phyloP scores from a whole-genome alignment of 2,329 filamentous ascomycete genomes.

The Pezicula rhizophila region DNA sequence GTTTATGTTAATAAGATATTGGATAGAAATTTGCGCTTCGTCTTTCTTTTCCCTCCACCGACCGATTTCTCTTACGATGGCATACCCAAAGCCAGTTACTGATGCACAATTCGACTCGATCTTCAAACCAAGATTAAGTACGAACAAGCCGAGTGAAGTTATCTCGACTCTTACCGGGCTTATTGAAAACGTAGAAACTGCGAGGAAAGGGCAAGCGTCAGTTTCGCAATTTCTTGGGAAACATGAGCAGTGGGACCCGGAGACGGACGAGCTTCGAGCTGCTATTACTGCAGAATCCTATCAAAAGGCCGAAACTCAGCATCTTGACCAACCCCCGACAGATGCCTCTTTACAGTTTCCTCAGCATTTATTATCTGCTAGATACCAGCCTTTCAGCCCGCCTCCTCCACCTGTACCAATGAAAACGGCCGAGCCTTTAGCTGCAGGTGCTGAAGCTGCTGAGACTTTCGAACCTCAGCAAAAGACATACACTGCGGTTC shows the following conservation, averaged over 20 bases:
- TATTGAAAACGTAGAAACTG: slow-evolving; percentile 53
- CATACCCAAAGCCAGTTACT: slow-evolving; percentile 67
- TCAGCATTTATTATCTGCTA: slow-evolving; percentile 61
- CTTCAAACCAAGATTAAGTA: slow-evolving; percentile 55
- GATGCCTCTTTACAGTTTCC: slow-evolving; percentile 55
- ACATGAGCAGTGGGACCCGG: slow-evolving; percentile 21
- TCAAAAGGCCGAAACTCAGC: slow-evolving; percentile 42
- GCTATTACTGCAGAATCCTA: slow-evolving; percentile 39
- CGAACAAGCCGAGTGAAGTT: slow-evolving; percentile 48
- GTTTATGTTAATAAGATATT: slow-evolving; percentile 1
- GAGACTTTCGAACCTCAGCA: slow-evolving; percentile 38
- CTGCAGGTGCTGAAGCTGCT: slow-evolving; percentile 31
- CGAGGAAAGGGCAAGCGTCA: slow-evolving; percentile 45
- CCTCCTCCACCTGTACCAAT: slow-evolving; percentile 73
- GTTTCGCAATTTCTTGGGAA: slow-evolving; percentile 8
- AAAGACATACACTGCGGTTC: slow-evolving; percentile 56
- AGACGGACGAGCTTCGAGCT: slow-evolving; percentile 30
- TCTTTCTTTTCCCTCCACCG: slow-evolving; percentile 95
- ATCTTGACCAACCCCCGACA: slow-evolving; percentile 39
- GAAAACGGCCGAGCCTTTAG: slow-evolving; percentile 28
- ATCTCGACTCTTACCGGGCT: slow-evolving; percentile 60
- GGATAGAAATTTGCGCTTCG: slow-evolving; percentile 74
- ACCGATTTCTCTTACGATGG: slow-evolving; percentile 81
- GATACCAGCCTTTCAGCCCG: slow-evolving; percentile 74
- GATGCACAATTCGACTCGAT: slow-evolving; percentile 78